These are phyloP conservation scores for Ustilago sp. DNA, from an alignment of 1,284 basidiomycete genomes.

Conservation along the genomic window DNA sequence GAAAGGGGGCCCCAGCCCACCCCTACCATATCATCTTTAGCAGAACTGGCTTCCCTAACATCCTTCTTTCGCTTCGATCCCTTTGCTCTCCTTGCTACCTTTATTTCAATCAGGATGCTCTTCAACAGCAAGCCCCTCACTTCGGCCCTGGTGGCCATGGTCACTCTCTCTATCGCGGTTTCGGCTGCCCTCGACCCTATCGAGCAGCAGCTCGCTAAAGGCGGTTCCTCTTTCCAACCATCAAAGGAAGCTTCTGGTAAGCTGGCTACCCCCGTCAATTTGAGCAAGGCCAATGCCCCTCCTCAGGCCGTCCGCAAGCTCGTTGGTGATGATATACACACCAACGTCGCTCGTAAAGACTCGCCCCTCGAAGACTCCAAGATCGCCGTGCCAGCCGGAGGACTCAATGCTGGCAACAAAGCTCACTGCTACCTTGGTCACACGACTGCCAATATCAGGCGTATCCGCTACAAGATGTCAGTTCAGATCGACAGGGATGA, in stretches of 20 bases:
- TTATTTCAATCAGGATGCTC: conserved; percentile 15
- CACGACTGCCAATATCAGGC: conserved; percentile 20
- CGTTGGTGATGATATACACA: conserved; percentile 34
- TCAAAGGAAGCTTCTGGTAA: conserved; percentile 28
- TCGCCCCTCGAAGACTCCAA: conserved; percentile 1
- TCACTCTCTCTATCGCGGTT: conserved; percentile 24
- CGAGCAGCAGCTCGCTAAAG: conserved; percentile 30
- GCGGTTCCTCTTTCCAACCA: background rate
- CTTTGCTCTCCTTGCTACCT: background rate
- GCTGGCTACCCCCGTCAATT: conserved; percentile 26
- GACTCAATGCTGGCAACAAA: conserved; percentile 8
- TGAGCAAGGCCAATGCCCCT: background rate
- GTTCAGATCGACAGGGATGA: conserved; percentile 32
- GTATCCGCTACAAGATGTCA: conserved; percentile 38
- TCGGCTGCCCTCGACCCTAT: conserved; percentile 29
- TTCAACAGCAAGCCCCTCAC: conserved; percentile 16
- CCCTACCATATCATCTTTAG: background rate
- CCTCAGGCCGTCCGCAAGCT: conserved; percentile 23
- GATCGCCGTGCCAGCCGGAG: conserved; percentile 8
- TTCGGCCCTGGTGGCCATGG: conserved; percentile 34
- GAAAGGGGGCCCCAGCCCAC: background rate
- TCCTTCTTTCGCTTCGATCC: background rate
- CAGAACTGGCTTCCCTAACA: background rate
- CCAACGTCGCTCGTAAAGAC: background rate
- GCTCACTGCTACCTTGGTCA: conserved; percentile 34